A percentile compares a stretch with the other conserved stretches of the same genome.
phyloP scores from a whole-genome alignment of 805 yeast species.

The Starmerella vaccinii region DNA sequence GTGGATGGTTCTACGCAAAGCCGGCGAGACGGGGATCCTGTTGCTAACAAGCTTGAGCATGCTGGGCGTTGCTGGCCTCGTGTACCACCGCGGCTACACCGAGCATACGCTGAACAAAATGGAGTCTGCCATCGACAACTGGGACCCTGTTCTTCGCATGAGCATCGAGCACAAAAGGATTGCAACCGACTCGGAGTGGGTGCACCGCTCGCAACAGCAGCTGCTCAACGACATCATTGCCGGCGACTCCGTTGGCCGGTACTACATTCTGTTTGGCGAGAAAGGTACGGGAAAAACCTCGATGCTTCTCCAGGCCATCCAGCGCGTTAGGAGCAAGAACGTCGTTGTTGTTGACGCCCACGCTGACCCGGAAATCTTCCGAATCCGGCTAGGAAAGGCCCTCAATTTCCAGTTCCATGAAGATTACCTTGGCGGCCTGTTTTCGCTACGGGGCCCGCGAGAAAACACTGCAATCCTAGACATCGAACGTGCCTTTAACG shows the following conservation, averaged over 20 bases:
- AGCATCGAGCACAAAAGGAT: slow-evolving; percentile 37
- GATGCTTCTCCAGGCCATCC: slow-evolving; percentile 59
- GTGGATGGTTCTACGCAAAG: neutral
- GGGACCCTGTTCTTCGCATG: slow-evolving; percentile 54
- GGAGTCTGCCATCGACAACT: slow-evolving; percentile 53
- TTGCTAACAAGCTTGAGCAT: slow-evolving; percentile 60
- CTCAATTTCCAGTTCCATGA: slow-evolving; percentile 63
- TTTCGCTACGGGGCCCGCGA: slow-evolving; percentile 72
- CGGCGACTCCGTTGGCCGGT: slow-evolving; percentile 58
- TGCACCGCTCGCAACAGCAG: slow-evolving; percentile 57
- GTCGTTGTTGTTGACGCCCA: slow-evolving; percentile 73
- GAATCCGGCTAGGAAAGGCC: slow-evolving; percentile 67
- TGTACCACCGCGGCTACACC: slow-evolving; percentile 55
- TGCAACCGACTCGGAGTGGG: slow-evolving; percentile 41
- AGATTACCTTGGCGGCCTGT: slow-evolving; percentile 73
- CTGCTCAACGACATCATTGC: slow-evolving; percentile 52
- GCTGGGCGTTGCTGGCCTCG: slow-evolving; percentile 60
- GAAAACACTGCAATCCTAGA: slow-evolving; percentile 64
- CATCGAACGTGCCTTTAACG: slow-evolving; percentile 71
- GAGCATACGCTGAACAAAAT: slow-evolving; percentile 53
- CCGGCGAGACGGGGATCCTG: slow-evolving; percentile 54
- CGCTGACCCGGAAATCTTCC: slow-evolving; percentile 72
- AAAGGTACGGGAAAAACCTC: slow-evolving; percentile 83
- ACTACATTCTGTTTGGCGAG: slow-evolving; percentile 66
- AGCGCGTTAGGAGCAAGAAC: slow-evolving; percentile 49